Conservation (phyloP, 2,329 filamentous ascomycete species). For the Trichoderma sp. region DNA sequence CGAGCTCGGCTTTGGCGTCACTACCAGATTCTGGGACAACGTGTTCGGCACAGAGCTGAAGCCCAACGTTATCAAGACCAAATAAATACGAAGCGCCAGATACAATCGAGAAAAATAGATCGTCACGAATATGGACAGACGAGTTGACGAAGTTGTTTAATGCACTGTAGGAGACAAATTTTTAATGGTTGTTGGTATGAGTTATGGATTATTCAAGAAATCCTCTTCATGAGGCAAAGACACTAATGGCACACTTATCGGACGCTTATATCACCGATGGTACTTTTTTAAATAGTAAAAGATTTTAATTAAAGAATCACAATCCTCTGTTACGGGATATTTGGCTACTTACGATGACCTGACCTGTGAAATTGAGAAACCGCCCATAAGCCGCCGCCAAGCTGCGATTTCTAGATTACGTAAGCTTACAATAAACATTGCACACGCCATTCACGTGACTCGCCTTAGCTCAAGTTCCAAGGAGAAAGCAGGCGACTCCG, state of each 20-base stretch:
- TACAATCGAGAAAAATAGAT: neutral
- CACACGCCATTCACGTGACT: constrained; percentile 13
- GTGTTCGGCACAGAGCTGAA: constrained; percentile 86
- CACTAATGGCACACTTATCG: neutral
- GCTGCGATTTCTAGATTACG: neutral
- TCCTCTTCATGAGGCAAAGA: neutral
- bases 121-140: neutral
- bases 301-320: constrained; percentile 7
- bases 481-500: constrained; percentile 18
- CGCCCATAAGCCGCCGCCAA: neutral
- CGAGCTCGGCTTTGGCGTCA: constrained; percentile 96
- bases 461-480: neutral
- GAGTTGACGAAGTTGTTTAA: neutral
- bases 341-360: no score
- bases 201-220: constrained; percentile 16
- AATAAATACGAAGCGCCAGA: constrained; percentile 32
- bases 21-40: constrained; percentile 92
- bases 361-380: neutral
- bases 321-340: neutral
- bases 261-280: neutral
- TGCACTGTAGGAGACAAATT: neutral
- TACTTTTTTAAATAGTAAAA: constrained; percentile 1
- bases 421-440: neutral
- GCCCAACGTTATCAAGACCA: constrained; percentile 40
- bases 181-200: constrained; percentile 6